These are phyloP conservation scores for Diaporthe ampelina DNA, from an alignment of 2,329 filamentous ascomycete genomes.

Conservation along the genomic window DNA sequence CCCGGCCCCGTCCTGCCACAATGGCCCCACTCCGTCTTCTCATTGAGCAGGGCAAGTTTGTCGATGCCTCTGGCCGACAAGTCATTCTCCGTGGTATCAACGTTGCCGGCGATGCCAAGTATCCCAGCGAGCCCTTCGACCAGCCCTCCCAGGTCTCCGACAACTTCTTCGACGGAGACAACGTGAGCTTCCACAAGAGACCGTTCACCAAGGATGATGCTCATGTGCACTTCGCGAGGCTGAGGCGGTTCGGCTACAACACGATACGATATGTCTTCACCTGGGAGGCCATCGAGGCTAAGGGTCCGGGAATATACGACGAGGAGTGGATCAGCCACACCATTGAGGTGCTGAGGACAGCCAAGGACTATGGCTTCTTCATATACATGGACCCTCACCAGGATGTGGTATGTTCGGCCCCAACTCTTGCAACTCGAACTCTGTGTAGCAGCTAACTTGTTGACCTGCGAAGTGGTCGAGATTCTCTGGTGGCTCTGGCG, in stretches of 20 bases:
- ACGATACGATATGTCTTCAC: constrained; percentile 97
- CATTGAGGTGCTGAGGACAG: constrained; percentile 84
- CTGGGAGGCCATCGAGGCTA: constrained; percentile 98
- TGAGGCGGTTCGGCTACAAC: constrained; percentile 94
- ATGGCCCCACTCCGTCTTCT: constrained; percentile 84
- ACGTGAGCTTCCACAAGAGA: constrained; percentile 87
- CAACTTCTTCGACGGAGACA: constrained; percentile 92
- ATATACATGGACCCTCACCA: constrained; percentile 99
- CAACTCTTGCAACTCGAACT: constrained; percentile 41
- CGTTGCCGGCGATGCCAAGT: constrained; percentile 90
- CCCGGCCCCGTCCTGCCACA: constrained; percentile 23
- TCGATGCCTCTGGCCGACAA: constrained; percentile 85
- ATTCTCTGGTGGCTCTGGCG: constrained; percentile 93
- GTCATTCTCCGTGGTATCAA: constrained; percentile 95
- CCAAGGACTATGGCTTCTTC: constrained; percentile 93
- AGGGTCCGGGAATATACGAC: constrained; percentile 91
- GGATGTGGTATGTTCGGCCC: constrained; percentile 79
- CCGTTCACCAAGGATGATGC: constrained; percentile 89
- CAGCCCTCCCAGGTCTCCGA: constrained; percentile 83
- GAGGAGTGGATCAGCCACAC: constrained; percentile 95
- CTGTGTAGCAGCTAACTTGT: constrained; percentile 22
- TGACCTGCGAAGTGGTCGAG: constrained; percentile 81
- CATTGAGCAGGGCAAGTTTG: constrained; percentile 89
- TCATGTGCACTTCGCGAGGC: constrained; percentile 84
- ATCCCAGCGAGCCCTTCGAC: constrained; percentile 80